Conservation (phyloP, 345 rosid genomes). For the Carallia brachiata region DNA sequence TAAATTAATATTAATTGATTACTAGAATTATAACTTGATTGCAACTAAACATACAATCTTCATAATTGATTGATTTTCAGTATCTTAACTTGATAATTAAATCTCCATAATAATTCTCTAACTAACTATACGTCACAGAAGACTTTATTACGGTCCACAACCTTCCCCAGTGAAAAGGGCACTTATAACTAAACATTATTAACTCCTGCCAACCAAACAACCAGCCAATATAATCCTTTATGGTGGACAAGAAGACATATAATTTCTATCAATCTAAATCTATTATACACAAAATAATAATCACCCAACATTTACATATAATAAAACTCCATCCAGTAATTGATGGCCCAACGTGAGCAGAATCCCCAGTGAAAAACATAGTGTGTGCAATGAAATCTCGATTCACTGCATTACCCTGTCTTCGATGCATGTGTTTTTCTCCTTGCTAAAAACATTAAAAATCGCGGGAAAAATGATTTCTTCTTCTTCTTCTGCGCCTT, state of each 20-base stretch:
- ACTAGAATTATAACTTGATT: no score
- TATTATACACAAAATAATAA: conserved; percentile 35
- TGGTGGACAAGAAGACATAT: conserved; percentile 5
- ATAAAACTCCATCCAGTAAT: conserved; percentile 9
- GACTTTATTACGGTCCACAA: not conserved
- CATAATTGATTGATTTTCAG: no score
- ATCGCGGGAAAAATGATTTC: conserved; percentile 66
- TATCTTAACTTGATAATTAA: no score
- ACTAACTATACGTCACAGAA: conserved; percentile 11
- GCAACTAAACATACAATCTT: no score
- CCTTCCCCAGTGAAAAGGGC: conserved; percentile 1
- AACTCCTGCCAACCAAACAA: conserved; percentile 8
- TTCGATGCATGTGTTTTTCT: conserved; percentile 52
- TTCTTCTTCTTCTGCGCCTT: conserved; percentile 64
- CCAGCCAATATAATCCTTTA: conserved; percentile 6
- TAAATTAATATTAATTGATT: no score
- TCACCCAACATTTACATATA: conserved; percentile 28
- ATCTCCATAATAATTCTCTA: no score
- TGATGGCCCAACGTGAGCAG: conserved; percentile 5
- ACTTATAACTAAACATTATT: conserved; percentile 9
- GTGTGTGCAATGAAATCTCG: not conserved
- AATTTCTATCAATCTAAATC: conserved; percentile 12
- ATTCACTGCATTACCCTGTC: conserved; percentile 19
- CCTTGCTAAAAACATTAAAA: conserved; percentile 62
- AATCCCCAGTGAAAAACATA: conserved; percentile 8